These are phyloP conservation scores for Wickerhamomyces tratensis DNA, from an alignment of 805 yeast species.

Conservation along the genomic window DNA sequence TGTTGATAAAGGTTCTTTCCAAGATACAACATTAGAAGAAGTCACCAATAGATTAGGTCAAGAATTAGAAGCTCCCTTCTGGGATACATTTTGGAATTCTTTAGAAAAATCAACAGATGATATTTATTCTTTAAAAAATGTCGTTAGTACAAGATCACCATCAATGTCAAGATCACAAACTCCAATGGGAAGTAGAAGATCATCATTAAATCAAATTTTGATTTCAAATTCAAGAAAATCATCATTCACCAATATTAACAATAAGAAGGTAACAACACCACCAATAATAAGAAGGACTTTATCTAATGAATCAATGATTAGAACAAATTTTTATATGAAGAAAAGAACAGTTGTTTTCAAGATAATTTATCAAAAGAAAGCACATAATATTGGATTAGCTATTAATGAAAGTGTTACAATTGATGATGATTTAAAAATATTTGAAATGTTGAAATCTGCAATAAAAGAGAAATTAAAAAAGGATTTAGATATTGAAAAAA, in stretches of 20 bases:
- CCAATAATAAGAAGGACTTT: constrained; percentile 5
- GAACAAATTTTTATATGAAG: constrained; percentile 13
- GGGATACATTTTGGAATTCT: constrained; percentile 24
- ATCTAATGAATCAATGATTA: constrained; percentile 14
- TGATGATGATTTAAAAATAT: constrained; percentile 13
- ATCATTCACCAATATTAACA: constrained; percentile 7
- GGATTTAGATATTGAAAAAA: constrained; percentile 2
- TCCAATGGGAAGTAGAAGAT: constrained; percentile 10
- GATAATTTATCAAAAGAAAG: constrained; percentile 6
- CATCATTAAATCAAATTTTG: constrained; percentile 11
- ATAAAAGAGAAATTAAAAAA: constrained; percentile 13
- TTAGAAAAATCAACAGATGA: constrained; percentile 21
- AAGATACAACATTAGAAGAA: constrained; percentile 11
- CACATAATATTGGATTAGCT: constrained; percentile 16
- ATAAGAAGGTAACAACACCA: constrained; percentile 4
- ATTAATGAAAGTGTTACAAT: constrained; percentile 11
- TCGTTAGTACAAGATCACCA: constrained; percentile 11
- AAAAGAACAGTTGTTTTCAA: constrained; percentile 12
- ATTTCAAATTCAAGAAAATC: constrained; percentile 13
- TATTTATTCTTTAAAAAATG: constrained; percentile 15
- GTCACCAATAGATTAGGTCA: constrained; percentile 12
- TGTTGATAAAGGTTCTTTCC: constrained; percentile 10
- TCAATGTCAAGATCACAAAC: constrained; percentile 14
- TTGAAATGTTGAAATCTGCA: constrained; percentile 15
- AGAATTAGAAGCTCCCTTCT: constrained; percentile 16